These are phyloP conservation scores for Hirschioporus abietinus DNA, from an alignment of 768 basidiomycete species.

Conservation along the genomic window DNA sequence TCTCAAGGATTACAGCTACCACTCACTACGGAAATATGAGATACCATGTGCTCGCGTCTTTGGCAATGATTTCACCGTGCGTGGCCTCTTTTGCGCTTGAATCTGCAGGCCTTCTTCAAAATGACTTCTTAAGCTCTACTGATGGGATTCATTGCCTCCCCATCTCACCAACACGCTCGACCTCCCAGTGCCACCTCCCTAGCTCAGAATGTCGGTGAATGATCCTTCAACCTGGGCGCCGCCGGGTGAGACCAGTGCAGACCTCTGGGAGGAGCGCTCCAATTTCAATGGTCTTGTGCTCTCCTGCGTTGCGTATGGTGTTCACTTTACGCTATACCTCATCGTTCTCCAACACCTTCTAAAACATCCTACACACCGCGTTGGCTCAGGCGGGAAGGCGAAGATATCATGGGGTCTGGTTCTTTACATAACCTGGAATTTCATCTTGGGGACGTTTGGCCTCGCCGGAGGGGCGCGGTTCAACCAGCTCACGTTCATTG, in stretches of 20 bases:
- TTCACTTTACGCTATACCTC: slow-evolving; percentile 10
- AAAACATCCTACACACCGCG: background rate
- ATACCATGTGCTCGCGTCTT: background rate
- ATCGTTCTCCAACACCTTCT: slow-evolving; percentile 17
- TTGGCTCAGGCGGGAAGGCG: background rate
- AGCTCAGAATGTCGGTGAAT: background rate
- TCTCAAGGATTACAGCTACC: background rate
- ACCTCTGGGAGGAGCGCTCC: slow-evolving; percentile 18
- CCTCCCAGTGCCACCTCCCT: background rate
- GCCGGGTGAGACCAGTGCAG: slow-evolving; percentile 3
- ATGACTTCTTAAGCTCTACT: background rate
- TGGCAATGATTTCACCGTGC: background rate
- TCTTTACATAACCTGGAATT: slow-evolving; percentile 6
- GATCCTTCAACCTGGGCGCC: background rate
- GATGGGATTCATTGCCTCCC: no score
- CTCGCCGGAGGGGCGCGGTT: slow-evolving; percentile 15
- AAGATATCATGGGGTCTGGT: background rate
- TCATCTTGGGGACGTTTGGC: slow-evolving; percentile 16
- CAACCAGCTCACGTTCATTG: slow-evolving; percentile 16
- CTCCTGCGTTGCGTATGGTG: slow-evolving; percentile 19
- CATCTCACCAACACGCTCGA: background rate
- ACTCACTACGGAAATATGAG: background rate
- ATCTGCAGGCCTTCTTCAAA: background rate
- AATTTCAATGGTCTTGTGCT: slow-evolving; percentile 20
- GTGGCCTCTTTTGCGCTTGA: background rate